Conservation (phyloP, 2,329 filamentous ascomycete genomes). For the Nemania sp. region DNA sequence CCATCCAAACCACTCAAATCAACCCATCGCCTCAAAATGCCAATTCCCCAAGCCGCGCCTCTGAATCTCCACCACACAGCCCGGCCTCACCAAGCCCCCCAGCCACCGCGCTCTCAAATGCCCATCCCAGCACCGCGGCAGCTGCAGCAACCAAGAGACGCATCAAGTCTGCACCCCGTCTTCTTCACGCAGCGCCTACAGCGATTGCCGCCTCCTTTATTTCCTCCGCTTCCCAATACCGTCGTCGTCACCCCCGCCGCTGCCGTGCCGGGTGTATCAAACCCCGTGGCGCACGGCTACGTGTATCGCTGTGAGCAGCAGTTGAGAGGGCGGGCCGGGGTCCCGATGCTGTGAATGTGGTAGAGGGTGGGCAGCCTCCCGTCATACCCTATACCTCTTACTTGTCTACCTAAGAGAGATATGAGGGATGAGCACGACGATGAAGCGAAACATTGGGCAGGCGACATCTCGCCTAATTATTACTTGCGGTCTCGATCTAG, state of each 20-base stretch:
- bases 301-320: constrained; percentile 55
- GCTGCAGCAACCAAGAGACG: constrained; percentile 45
- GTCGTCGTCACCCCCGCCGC: constrained; percentile 25
- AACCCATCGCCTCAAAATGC: constrained; percentile 6
- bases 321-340: constrained; percentile 33
- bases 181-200: constrained; percentile 72
- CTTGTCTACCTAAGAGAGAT: no score
- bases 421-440: background rate
- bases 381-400: no score
- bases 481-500: no score
- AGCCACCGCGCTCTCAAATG: background rate
- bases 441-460: background rate
- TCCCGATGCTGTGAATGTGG: constrained; percentile 45
- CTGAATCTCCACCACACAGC: constrained; percentile 13
- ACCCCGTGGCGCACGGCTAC: constrained; percentile 64
- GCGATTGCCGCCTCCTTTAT: constrained; percentile 49
- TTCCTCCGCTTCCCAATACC: constrained; percentile 37
- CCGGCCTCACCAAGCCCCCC: constrained; percentile 17
- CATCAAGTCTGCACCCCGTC: constrained; percentile 70
- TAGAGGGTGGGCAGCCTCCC: background rate
- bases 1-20: background rate
- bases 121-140: no score
- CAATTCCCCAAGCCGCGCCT: constrained; percentile 14
- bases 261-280: constrained; percentile 35
- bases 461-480: no score